Percentiles rank a stretch among this genome's conserved stretches.
Conservation (phyloP, 2,329 filamentous ascomycete genomes). For the Orbilia javanica region DNA sequence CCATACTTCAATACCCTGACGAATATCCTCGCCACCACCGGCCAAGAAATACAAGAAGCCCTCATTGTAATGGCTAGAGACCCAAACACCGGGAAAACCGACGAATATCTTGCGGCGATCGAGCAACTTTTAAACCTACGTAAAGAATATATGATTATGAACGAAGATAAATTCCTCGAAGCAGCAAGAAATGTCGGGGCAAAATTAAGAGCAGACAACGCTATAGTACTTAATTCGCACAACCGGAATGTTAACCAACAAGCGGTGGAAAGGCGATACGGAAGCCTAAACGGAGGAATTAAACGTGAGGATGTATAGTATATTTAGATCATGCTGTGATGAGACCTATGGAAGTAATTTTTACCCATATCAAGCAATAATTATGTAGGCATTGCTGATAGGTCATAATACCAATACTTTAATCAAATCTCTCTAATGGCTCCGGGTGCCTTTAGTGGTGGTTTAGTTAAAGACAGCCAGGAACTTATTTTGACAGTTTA, state of each 20-base stretch:
- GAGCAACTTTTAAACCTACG: conserved; percentile 1
- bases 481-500: too few species aligned
- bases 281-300: not conserved
- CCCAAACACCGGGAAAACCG: conserved; percentile 4
- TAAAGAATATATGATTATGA: not conserved
- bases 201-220: not conserved
- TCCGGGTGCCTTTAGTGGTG: too few species aligned
- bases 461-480: too few species aligned
- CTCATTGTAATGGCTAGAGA: not conserved
- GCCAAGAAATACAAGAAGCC: conserved; percentile 5
- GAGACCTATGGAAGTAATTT: too few species aligned
- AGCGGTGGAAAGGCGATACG: not conserved
- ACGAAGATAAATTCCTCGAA: conserved; percentile 22
- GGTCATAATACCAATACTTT: too few species aligned
- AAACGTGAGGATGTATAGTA: not conserved
- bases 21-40: not conserved
- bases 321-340: too few species aligned
- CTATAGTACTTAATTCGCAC: not conserved
- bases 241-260: not conserved
- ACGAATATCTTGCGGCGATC: conserved; percentile 13
- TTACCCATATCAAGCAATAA: too few species aligned
- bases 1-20: not conserved
- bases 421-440: too few species aligned
- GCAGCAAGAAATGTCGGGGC: not conserved
- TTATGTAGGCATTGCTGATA: too few species aligned